A percentile compares a stretch with the other conserved stretches of the same genome.
phyloP scores from a whole-genome alignment of 2,329 filamentous ascomycete species.

The Alternaria rosae region DNA sequence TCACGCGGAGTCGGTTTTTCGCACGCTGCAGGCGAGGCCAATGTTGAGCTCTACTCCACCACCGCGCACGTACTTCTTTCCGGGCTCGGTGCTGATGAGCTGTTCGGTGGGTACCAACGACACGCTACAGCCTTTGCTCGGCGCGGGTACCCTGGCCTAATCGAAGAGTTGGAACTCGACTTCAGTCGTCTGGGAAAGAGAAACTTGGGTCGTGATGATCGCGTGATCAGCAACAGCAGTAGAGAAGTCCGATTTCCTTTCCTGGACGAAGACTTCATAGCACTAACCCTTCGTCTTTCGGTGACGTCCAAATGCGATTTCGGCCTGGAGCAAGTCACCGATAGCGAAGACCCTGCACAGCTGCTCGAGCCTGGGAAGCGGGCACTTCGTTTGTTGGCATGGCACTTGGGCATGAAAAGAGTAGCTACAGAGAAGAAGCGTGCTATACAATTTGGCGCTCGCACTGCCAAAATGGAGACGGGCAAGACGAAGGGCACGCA shows the following conservation, averaged over 20 bases:
- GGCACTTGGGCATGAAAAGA: constrained; percentile 72
- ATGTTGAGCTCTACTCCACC: constrained; percentile 64
- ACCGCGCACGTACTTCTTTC: constrained; percentile 85
- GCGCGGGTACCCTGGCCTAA: constrained; percentile 72
- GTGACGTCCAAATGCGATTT: constrained; percentile 92
- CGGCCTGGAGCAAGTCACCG: constrained; percentile 47
- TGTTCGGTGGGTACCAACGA: constrained; percentile 91
- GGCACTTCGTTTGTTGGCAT: constrained; percentile 77
- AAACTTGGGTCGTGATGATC: constrained; percentile 94
- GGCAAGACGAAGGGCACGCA: constrained; percentile 59
- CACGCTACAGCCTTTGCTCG: constrained; percentile 79
- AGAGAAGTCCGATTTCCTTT: constrained; percentile 90
- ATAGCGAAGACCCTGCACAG: constrained; percentile 29
- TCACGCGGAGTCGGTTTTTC: constrained; percentile 72
- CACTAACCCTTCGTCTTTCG: constrained; percentile 76
- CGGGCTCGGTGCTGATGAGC: constrained; percentile 91
- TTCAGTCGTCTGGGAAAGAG: constrained; percentile 85
- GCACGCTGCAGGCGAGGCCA: constrained; percentile 30
- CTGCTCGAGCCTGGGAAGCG: constrained; percentile 80
- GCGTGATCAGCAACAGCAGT: constrained; percentile 87
- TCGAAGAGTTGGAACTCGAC: constrained; percentile 85
- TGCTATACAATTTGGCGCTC: constrained; percentile 67
- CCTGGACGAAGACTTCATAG: constrained; percentile 85
- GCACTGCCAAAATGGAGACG: constrained; percentile 55
- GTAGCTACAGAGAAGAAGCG: constrained; percentile 91